Percentiles rank a stretch among this genome's conserved stretches.
These are phyloP conservation scores for Dictyostelium intermedium DNA, from an alignment of 78 protist species.

Conservation along the genomic window DNA sequence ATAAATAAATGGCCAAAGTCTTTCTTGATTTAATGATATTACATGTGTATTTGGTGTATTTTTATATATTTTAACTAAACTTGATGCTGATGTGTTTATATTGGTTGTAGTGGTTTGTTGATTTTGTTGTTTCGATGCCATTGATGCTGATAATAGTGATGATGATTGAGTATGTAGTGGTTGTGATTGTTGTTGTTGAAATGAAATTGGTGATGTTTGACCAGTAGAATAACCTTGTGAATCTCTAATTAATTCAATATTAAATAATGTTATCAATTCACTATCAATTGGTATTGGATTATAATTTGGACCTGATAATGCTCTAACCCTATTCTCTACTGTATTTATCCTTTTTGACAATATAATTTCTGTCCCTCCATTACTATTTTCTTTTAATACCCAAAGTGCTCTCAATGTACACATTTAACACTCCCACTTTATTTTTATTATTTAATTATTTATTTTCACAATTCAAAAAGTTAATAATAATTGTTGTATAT, in stretches of 20 bases:
- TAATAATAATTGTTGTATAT: no score
- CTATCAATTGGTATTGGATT: constrained; percentile 49
- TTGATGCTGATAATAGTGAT: constrained; percentile 4
- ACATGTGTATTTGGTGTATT: constrained; percentile 73
- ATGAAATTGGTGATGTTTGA: not conserved
- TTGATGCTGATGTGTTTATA: not conserved
- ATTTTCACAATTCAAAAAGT: not conserved
- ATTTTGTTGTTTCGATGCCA: not conserved
- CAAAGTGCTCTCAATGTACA: constrained; percentile 78
- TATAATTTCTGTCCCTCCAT: constrained; percentile 11
- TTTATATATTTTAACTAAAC: not conserved
- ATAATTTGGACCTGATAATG: constrained; percentile 55
- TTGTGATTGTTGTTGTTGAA: not conserved
- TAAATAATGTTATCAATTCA: constrained; percentile 15
- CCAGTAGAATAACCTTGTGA: not conserved
- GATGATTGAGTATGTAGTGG: not conserved
- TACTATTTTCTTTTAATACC: constrained; percentile 58
- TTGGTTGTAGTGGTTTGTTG: not conserved
- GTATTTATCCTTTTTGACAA: constrained; percentile 69
- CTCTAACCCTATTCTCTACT: constrained; percentile 50
- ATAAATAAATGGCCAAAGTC: constrained; percentile 61
- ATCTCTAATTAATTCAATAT: constrained; percentile 3
- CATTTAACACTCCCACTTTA: not conserved
- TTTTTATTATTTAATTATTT: not conserved
- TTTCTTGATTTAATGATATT: constrained; percentile 53